These are phyloP conservation scores for Aspergillus neoniger DNA, from an alignment of 2,329 filamentous ascomycete species.

Conservation along the genomic window DNA sequence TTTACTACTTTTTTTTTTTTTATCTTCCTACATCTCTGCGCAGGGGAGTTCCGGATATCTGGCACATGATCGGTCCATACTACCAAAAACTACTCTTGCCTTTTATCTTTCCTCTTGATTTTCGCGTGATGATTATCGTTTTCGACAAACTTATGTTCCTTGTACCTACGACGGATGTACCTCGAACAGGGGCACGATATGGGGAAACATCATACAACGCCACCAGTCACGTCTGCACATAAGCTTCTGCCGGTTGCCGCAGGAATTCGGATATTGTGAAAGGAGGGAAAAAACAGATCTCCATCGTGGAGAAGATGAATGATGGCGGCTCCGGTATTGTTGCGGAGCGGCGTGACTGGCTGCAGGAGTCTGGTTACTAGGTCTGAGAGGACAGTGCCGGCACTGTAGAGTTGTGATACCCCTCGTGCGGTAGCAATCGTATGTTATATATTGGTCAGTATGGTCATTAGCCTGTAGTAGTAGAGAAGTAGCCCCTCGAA, in stretches of 20 bases:
- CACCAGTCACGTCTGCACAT: constrained; percentile 13
- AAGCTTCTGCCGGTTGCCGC: constrained; percentile 16
- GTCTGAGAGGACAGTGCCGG: not conserved
- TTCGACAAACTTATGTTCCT: constrained; percentile 36
- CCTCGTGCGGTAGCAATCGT: constrained; percentile 10
- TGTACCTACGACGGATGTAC: constrained; percentile 19
- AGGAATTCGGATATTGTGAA: constrained; percentile 17
- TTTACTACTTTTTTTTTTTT: constrained; percentile 26
- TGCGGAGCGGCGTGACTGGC: constrained; percentile 12
- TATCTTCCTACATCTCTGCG: constrained; percentile 15
- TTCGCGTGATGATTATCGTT: constrained; percentile 39
- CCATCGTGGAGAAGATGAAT: constrained; percentile 21
- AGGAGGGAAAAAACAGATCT: constrained; percentile 2
- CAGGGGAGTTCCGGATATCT: constrained; percentile 81
- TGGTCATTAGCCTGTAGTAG: not conserved
- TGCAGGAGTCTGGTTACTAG: not conserved
- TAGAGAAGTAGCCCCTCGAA: not conserved
- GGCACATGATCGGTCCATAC: constrained; percentile 59
- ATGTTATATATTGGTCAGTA: constrained; percentile 6
- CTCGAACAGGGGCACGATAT: constrained; percentile 9
- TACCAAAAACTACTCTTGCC: constrained; percentile 23
- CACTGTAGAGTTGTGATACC: not conserved
- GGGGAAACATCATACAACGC: constrained; percentile 9
- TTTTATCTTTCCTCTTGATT: constrained; percentile 15
- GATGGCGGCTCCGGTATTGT: constrained; percentile 14